These are phyloP conservation scores for Rubroboletus satanas DNA, from an alignment of 768 basidiomycete species.

Conservation along the genomic window DNA sequence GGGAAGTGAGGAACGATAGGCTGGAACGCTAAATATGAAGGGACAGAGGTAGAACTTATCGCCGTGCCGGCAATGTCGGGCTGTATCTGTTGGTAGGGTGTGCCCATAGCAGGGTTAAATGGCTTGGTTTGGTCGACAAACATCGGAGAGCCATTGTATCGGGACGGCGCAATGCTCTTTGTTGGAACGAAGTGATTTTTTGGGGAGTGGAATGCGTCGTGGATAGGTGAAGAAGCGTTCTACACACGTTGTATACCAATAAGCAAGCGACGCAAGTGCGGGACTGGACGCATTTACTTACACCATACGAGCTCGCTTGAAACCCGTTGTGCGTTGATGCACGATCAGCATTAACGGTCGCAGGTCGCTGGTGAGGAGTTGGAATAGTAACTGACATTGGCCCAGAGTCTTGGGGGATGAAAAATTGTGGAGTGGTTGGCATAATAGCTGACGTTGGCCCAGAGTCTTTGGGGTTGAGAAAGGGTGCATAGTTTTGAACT, in stretches of 20 bases:
- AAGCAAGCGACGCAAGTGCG: not conserved
- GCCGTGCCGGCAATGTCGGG: too few relatives aligned
- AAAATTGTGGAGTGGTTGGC: not conserved
- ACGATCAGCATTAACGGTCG: fast-evolving
- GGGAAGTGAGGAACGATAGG: not conserved
- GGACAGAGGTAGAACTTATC: too few relatives aligned
- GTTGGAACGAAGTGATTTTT: not conserved
- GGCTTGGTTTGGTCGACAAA: not conserved
- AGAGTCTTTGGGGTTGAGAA: not conserved
- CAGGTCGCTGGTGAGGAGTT: not conserved
- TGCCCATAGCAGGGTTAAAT: not conserved
- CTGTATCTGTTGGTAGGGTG: not conserved
- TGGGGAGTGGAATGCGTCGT: too few relatives aligned
- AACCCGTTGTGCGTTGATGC: too few relatives aligned
- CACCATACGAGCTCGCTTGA: not conserved
- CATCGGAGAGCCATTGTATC: not conserved
- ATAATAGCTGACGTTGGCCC: not conserved
- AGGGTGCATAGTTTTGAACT: not conserved
- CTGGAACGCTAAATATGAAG: not conserved
- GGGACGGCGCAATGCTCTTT: not conserved
- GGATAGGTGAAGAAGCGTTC: not conserved
- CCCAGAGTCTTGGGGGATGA: not conserved
- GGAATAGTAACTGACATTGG: not conserved
- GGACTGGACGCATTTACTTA: not conserved
- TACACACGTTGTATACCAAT: not conserved